A percentile compares a stretch with the other conserved stretches of the same genome.
These are phyloP conservation scores for Boletus sensibilis DNA, from an alignment of 768 basidiomycete species.

Conservation along the genomic window DNA sequence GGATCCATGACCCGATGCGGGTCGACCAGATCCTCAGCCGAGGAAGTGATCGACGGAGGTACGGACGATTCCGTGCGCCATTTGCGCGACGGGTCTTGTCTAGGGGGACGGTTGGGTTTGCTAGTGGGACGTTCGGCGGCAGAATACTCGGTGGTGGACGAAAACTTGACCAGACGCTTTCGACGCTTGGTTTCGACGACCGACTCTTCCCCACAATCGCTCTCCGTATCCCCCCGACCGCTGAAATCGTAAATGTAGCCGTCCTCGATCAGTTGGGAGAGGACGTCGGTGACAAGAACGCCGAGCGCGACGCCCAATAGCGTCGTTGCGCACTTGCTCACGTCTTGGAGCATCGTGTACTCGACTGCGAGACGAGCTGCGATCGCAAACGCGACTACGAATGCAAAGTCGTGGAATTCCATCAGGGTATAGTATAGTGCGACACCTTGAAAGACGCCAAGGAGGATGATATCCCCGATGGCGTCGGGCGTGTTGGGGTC, in stretches of 20 bases:
- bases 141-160: constrained; percentile 37
- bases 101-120: constrained; percentile 29
- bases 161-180: constrained; percentile 49
- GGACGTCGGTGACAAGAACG: constrained; percentile 66
- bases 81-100: constrained; percentile 28
- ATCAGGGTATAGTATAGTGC: constrained; percentile 66
- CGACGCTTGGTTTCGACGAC: constrained; percentile 28
- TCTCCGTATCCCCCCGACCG: constrained; percentile 21
- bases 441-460: constrained; percentile 75
- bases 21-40: constrained; percentile 63
- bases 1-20: constrained; percentile 58
- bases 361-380: constrained; percentile 63
- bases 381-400: constrained; percentile 58
- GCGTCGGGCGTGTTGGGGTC: constrained; percentile 33
- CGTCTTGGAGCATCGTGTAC: constrained; percentile 54
- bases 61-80: constrained; percentile 37
- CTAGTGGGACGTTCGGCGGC: constrained; percentile 12
- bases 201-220: constrained; percentile 14
- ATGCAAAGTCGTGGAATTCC: constrained; percentile 50
- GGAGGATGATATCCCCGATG: constrained; percentile 60
- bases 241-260: constrained; percentile 34
- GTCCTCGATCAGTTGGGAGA: constrained; percentile 63
- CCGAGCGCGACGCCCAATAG: constrained; percentile 68
- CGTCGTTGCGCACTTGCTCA: constrained; percentile 54
- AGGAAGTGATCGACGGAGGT: constrained; percentile 62